Evolutionary conservation across 1,284 basidiomycete genomes (phyloP).

Genomic region (Rhizoctonia solani): DNA sequence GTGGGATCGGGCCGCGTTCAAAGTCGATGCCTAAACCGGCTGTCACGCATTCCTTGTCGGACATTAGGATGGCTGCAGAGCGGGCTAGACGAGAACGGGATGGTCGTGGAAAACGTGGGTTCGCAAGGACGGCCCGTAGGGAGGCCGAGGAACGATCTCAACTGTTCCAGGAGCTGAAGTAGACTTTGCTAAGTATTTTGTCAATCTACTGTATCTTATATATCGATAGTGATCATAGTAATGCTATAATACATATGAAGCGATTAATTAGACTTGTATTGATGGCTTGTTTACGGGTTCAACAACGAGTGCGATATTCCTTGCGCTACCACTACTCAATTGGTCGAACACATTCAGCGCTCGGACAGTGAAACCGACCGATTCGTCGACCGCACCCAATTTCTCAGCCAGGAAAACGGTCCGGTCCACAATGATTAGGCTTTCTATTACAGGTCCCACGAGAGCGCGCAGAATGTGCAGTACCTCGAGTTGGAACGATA

Average conservation of each 20-base stretch:
- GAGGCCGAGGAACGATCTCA: conserved; percentile 26
- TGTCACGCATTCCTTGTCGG: conserved; percentile 33
- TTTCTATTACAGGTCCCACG: conserved; percentile 51
- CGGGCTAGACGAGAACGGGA: conserved; percentile 28
- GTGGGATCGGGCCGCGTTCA: conserved; percentile 34
- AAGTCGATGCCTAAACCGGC: conserved; percentile 15
- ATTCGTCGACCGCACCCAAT: conserved; percentile 31
- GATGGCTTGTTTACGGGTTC: neutral
- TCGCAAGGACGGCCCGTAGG: conserved; percentile 35
- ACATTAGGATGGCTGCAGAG: conserved; percentile 26
- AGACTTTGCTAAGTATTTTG: neutral
- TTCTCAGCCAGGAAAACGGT: conserved; percentile 47
- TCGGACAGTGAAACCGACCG: neutral
- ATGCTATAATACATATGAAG: neutral
- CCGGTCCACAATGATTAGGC: conserved; percentile 50
- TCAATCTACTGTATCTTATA: neutral
- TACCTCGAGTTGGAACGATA: conserved; percentile 46
- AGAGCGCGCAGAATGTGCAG: conserved; percentile 51
- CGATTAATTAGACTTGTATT: conserved; percentile 10
- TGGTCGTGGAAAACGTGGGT: conserved; percentile 33
- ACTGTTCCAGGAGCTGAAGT: conserved; percentile 30
- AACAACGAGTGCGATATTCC: conserved; percentile 42
- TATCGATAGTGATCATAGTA: neutral
- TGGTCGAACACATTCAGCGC: conserved; percentile 42
- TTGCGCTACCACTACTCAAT: conserved; percentile 40